These are phyloP conservation scores for Cercospora berteroae DNA, from an alignment of 2,329 filamentous ascomycete species.

Conservation along the genomic window DNA sequence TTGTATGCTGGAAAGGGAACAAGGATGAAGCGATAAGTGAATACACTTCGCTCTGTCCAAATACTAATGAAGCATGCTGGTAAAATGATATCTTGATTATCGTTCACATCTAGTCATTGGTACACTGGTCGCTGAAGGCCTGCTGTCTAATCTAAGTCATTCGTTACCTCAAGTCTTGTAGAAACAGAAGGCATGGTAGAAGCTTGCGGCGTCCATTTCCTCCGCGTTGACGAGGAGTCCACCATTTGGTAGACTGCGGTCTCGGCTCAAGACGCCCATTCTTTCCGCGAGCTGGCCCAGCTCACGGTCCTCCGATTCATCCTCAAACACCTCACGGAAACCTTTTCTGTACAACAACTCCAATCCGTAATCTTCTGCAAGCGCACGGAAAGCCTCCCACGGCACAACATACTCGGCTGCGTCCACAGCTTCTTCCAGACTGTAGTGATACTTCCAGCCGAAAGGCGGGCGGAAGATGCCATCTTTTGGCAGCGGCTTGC, in stretches of 20 bases:
- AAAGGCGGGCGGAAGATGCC: conserved; percentile 92
- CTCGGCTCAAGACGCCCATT: conserved; percentile 85
- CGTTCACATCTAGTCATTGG: neutral
- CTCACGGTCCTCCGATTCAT: conserved; percentile 80
- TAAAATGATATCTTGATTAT: neutral
- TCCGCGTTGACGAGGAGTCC: conserved; percentile 71
- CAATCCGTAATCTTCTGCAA: conserved; percentile 95
- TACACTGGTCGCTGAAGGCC: neutral
- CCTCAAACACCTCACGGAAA: conserved; percentile 87
- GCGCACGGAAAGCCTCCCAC: conserved; percentile 93
- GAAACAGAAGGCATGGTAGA: conserved; percentile 95
- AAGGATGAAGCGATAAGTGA: neutral
- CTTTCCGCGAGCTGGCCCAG: conserved; percentile 83
- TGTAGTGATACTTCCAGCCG: conserved; percentile 98
- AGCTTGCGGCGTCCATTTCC: conserved; percentile 86
- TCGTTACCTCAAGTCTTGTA: conserved; percentile 60
- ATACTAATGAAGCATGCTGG: neutral
- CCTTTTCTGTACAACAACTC: conserved; percentile 91
- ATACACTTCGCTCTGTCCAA: neutral
- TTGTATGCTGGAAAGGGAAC: neutral
- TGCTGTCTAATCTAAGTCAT: neutral
- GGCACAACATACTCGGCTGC: conserved; percentile 97
- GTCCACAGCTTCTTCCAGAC: conserved; percentile 92
- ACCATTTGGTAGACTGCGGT: conserved; percentile 48
- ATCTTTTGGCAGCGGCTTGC: conserved; percentile 60